These are phyloP conservation scores for Pterocarpus macrocarpus DNA, from an alignment of 306 rosid genomes.

Conservation along the genomic window DNA sequence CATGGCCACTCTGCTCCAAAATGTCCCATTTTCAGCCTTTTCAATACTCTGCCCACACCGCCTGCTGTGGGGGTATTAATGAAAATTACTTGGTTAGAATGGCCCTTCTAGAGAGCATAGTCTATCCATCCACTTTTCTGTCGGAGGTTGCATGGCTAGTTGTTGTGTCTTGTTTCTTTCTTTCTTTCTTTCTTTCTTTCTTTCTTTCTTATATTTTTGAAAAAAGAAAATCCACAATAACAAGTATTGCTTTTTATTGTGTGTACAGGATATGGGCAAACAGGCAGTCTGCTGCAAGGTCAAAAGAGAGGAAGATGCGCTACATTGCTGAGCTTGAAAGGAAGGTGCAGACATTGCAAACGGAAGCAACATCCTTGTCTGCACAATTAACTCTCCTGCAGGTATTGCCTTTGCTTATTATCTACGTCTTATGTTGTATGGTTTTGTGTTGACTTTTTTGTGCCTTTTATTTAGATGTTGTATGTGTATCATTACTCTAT, in stretches of 20 bases:
- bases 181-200: too few relatives aligned
- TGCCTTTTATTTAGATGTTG: constrained; percentile 1
- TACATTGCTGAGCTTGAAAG: constrained; percentile 96
- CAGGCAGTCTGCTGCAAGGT: constrained; percentile 98
- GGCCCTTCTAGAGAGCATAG: not conserved
- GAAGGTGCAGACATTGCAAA: constrained; percentile 94
- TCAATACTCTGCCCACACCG: not conserved
- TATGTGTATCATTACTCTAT: not conserved
- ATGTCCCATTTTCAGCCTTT: not conserved
- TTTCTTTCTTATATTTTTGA: too few relatives aligned
- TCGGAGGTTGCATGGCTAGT: constrained; percentile 13
- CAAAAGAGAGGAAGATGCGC: constrained; percentile 98
- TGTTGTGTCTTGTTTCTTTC: not conserved
- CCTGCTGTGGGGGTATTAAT: not conserved
- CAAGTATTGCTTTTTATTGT: constrained; percentile 40
- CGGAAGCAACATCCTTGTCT: constrained; percentile 94
- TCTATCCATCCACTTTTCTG: not conserved
- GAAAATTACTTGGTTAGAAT: constrained; percentile 22
- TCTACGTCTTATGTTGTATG: not conserved
- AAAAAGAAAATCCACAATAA: constrained; percentile 2
- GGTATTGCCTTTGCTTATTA: constrained; percentile 54
- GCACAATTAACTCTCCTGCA: constrained; percentile 92
- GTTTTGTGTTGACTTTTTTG: not conserved
- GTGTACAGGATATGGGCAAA: constrained; percentile 93
- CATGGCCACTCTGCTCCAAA: not conserved